These are phyloP conservation scores for Bauhinia variegata DNA, from an alignment of 306 rosid genomes.

Conservation along the genomic window DNA sequence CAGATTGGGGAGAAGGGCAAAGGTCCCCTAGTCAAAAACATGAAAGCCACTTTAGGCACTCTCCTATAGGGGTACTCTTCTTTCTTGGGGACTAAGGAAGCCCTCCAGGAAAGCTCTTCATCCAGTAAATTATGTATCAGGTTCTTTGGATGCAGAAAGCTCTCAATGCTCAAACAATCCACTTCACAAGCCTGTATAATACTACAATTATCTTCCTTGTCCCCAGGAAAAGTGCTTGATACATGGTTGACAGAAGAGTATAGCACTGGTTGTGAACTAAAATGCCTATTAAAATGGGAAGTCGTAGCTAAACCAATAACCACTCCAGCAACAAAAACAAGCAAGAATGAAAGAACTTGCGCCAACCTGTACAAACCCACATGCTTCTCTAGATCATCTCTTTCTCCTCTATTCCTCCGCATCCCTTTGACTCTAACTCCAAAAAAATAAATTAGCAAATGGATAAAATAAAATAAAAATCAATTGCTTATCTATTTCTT, in stretches of 20 bases:
- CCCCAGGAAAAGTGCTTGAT: slow-evolving; percentile 37
- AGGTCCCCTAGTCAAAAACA: slow-evolving; percentile 91
- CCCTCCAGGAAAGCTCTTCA: slow-evolving; percentile 82
- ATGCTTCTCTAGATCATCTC: slow-evolving; percentile 59
- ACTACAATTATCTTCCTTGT: slow-evolving; percentile 35
- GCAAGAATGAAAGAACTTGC: slow-evolving; percentile 55
- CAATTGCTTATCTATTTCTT: slow-evolving; percentile 2
- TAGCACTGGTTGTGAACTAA: slow-evolving; percentile 48
- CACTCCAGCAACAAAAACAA: slow-evolving; percentile 79
- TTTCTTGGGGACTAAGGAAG: slow-evolving; percentile 69
- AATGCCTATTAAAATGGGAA: slow-evolving; percentile 55
- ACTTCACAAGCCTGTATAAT: slow-evolving; percentile 29
- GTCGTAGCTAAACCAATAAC: slow-evolving; percentile 72
- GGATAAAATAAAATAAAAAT: background rate
- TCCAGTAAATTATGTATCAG: slow-evolving; percentile 63
- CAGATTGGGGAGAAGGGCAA: slow-evolving; percentile 81
- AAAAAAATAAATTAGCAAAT: background rate
- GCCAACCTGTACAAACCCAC: slow-evolving; percentile 60
- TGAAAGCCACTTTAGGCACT: slow-evolving; percentile 83
- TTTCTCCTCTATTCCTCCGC: slow-evolving; percentile 48
- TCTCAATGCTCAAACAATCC: slow-evolving; percentile 43
- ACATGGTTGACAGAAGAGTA: slow-evolving; percentile 47
- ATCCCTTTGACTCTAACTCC: slow-evolving; percentile 14
- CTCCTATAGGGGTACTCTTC: slow-evolving; percentile 52
- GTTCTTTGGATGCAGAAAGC: slow-evolving; percentile 52